Base-by-base conservation (phyloP, 768 basidiomycete genomes). In the Pleurotus citrinopileatus region DNA sequence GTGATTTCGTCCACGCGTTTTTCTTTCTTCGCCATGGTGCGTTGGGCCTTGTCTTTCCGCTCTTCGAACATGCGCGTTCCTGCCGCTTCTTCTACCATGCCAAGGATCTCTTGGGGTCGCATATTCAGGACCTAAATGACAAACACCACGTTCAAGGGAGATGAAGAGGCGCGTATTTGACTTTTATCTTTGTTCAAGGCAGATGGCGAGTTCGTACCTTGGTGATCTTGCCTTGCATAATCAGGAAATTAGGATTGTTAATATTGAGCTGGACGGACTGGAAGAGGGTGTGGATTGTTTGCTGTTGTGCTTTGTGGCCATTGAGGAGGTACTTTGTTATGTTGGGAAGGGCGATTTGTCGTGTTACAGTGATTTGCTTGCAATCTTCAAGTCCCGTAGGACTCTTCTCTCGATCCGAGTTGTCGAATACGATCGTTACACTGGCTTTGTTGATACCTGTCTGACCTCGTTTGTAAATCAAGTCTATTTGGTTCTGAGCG, bases 51-150 rank as follows among this genome's bases (percentile, higher is more conserved):
- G 66, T 97, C 94, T 66, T 98, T 99, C 15, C 91, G 84, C 52
- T 98, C 96, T 67, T 99, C 97, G 63, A 98, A 99, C 97, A 98
- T 98, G 23, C 94, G 87, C 25, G 97, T 99, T 4, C 97, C 97
- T 0, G 95, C 93, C 0, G 97, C 97, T 67, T 99, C 97, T 69
- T 98, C 97, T 2, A 98, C 91, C 91, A 99, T 96, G 1, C 94
- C 93, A 10, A 99, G 80, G 56, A 98, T 96, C 67, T 99, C 97
- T 74, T 90, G 89, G 0, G 97, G 95, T 22, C 92, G 88, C 97
- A 99, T 98, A 70, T 98, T 98, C 45, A 99, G 83, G 3, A 93
- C 90, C 87, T 87, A 51, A 32, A 5, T 34, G 17, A 25, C 42
- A 43, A 13, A 59, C 23, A 15, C 37, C 19, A 58, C 29, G 29